Percentiles rank a stretch among this genome's conserved stretches.
phyloP scores from a whole-genome alignment of 441 rosid genomes.

The Arabidopsis lyrata region DNA sequence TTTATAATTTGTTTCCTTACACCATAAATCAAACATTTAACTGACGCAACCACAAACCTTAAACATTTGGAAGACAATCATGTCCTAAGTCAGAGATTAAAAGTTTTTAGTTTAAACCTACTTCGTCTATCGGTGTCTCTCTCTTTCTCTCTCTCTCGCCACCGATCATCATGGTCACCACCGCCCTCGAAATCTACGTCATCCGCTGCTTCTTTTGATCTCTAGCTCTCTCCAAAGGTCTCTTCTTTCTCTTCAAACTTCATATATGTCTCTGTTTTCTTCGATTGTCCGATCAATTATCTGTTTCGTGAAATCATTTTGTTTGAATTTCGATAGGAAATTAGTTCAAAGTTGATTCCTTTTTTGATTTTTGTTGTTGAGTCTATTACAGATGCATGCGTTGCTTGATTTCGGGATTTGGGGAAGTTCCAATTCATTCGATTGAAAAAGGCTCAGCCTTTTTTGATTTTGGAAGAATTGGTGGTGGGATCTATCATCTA shows the following conservation, averaged over 20 bases:
- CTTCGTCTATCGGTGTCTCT: conserved; percentile 20
- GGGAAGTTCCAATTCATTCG: conserved; percentile 5
- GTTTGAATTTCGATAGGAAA: conserved; percentile 5
- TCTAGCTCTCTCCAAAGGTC: conserved; percentile 6
- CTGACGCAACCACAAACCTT: conserved; percentile 29
- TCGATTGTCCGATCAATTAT: conserved; percentile 12
- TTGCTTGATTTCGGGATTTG: conserved; percentile 22
- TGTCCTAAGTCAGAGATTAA: conserved; percentile 15
- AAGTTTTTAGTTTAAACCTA: conserved; percentile 29
- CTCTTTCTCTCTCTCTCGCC: conserved; percentile 36
- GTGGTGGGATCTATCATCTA: conserved; percentile 16
- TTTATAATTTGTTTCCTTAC: neutral
- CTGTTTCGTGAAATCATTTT: neutral
- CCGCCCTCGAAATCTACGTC: conserved; percentile 26
- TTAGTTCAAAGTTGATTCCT: conserved; percentile 12
- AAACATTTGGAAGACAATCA: conserved; percentile 20
- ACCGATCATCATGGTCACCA: conserved; percentile 43
- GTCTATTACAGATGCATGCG: conserved; percentile 41
- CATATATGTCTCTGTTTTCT: conserved; percentile 6
- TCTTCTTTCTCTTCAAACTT: conserved; percentile 11
- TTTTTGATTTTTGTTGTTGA: conserved; percentile 6
- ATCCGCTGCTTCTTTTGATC: conserved; percentile 33
- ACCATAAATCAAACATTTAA: neutral
- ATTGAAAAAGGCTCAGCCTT: conserved; percentile 3
- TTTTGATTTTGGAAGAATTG: neutral